Evolutionary conservation across 1,139 yeast genomes (phyloP).

Genomic region (Protomyces lactucae-debilis): DNA sequence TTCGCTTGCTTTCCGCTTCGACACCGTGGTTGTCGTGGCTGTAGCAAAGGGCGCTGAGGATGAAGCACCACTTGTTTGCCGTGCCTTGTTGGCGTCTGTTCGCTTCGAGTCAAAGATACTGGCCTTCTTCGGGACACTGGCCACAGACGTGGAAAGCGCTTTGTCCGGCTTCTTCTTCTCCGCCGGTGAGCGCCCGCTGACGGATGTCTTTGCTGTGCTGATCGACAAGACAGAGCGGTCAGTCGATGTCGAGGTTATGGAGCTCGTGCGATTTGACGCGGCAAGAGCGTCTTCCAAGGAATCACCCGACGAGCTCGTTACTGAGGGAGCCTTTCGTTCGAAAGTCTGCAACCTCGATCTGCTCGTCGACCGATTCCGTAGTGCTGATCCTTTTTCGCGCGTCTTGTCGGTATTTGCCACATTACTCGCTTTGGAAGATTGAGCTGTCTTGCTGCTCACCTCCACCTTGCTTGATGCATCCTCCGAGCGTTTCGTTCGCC

Average conservation of each 20-base stretch:
- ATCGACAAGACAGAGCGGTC: background rate
- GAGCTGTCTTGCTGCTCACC: no score
- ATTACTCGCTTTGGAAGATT: no score
- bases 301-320: background rate
- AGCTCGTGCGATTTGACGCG: conserved; percentile 6
- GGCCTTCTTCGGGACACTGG: background rate
- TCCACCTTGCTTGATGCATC: background rate
- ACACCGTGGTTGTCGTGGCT: background rate
- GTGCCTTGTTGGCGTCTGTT: background rate
- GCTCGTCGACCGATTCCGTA: background rate
- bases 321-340: background rate
- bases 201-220: conserved; percentile 5
- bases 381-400: background rate
- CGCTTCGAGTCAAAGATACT: background rate
- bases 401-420: background rate
- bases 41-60: background rate
- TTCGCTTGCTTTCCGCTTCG: conserved; percentile 5
- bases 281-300: background rate
- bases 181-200: background rate
- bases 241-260: conserved; percentile 14
- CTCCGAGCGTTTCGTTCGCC: background rate
- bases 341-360: background rate
- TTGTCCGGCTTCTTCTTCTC: background rate
- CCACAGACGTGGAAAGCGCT: background rate
- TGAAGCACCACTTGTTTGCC: background rate